Conservation (phyloP, 169 alveolate species). For the Eimeria sp. region DNA sequence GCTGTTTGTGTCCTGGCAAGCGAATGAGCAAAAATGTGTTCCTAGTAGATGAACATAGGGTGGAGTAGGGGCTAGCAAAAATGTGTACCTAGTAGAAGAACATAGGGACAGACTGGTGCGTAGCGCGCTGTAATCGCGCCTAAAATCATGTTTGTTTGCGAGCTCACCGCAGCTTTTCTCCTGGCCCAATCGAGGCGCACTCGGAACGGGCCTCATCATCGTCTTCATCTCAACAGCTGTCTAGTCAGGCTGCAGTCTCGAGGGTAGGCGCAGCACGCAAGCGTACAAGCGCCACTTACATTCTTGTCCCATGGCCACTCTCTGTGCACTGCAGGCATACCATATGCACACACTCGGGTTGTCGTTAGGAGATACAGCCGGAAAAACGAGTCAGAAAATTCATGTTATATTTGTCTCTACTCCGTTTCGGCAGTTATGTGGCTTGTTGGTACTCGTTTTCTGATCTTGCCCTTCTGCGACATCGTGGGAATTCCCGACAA, state of each 20-base stretch:
- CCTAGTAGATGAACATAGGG: neutral
- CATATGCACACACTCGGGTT: neutral
- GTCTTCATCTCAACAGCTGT: conserved; percentile 50
- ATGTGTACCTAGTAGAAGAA: neutral
- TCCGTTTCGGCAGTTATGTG: neutral
- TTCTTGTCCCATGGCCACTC: neutral
- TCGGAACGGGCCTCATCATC: conserved; percentile 9
- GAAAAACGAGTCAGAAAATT: neutral
- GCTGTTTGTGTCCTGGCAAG: neutral
- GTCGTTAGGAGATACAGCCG: neutral
- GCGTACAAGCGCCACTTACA: neutral
- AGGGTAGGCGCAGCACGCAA: conserved; percentile 12
- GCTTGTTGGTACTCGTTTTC: neutral
- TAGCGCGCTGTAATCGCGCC: neutral
- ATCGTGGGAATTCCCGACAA: neutral
- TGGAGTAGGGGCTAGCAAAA: neutral
- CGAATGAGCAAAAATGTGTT: neutral
- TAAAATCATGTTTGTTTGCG: neutral
- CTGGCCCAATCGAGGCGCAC: conserved; percentile 36
- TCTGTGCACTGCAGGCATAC: neutral
- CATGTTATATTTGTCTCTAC: neutral
- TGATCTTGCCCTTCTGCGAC: neutral
- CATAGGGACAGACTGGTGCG: neutral
- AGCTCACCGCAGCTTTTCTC: conserved; percentile 17
- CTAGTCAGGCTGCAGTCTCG: neutral